A percentile compares a stretch with the other conserved stretches of the same genome.
These are phyloP conservation scores for Camelina hispida DNA, from an alignment of 345 rosid genomes.

Conservation along the genomic window DNA sequence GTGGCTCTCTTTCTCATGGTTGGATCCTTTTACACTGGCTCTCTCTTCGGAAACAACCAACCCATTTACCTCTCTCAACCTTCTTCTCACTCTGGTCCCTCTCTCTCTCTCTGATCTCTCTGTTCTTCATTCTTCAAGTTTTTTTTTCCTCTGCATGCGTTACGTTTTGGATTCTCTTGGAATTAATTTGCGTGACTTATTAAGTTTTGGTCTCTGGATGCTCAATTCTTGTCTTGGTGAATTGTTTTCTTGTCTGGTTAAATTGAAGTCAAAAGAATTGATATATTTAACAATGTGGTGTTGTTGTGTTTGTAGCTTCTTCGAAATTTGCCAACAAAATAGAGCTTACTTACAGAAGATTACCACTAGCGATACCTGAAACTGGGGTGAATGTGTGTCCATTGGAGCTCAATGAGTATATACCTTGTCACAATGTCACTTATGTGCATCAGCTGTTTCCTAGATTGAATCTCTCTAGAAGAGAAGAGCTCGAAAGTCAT, in stretches of 20 bases:
- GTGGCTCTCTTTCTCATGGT: conserved; percentile 67
- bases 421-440: conserved; percentile 78
- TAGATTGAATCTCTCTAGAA: conserved; percentile 62
- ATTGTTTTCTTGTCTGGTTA: neutral
- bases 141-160: neutral
- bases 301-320: conserved; percentile 47
- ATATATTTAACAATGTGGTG: conserved; percentile 4
- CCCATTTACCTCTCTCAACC: conserved; percentile 54
- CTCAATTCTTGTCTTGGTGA: conserved; percentile 2
- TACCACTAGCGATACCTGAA: conserved; percentile 62
- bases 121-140: neutral
- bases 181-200: neutral
- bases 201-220: neutral
- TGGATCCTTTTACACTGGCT: conserved; percentile 82
- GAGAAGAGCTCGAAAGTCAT: conserved; percentile 91
- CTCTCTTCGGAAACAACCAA: conserved; percentile 72
- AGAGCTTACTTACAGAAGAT: conserved; percentile 57
- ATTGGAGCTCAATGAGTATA: conserved; percentile 69
- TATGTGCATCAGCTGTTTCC: conserved; percentile 63
- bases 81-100: conserved; percentile 38
- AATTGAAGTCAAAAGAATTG: neutral
- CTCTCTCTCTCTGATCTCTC: conserved; percentile 15
- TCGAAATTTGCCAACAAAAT: conserved; percentile 60
- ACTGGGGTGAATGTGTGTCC: conserved; percentile 81
- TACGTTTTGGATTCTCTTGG: conserved; percentile 15